phyloP scores from a whole-genome alignment of 441 rosid genomes.

The Flueggea neowawraea region DNA sequence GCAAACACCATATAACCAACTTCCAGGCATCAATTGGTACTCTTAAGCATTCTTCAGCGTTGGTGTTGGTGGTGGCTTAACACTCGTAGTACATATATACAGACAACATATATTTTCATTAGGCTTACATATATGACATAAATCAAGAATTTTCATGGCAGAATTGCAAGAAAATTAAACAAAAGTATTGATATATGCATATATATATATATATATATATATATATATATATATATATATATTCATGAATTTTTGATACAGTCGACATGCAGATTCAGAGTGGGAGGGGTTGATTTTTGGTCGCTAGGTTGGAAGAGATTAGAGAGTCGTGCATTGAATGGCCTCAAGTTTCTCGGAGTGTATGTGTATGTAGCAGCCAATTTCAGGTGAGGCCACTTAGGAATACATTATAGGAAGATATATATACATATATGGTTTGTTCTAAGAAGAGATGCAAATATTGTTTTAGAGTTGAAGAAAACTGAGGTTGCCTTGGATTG shows the following conservation, averaged over 20 bases:
- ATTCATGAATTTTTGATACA: slow-evolving; percentile 6
- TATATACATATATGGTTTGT: neutral
- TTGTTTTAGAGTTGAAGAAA: too few relatives aligned
- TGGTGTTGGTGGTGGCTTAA: neutral
- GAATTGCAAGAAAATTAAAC: neutral
- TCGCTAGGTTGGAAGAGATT: slow-evolving; percentile 5
- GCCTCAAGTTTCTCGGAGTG: slow-evolving; percentile 15
- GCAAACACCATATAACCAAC: slow-evolving; percentile 45
- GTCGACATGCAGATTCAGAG: neutral
- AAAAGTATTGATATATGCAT: slow-evolving; percentile 2
- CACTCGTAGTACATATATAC: too few relatives aligned
- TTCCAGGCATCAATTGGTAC: slow-evolving; percentile 71
- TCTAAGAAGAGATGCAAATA: neutral
- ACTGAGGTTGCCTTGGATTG: too few relatives aligned
- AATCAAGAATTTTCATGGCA: neutral
- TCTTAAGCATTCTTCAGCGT: slow-evolving; percentile 16
- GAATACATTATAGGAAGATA: slow-evolving; percentile 7
- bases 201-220: too few relatives aligned
- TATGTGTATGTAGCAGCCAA: slow-evolving; percentile 12
- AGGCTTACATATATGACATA: neutral
- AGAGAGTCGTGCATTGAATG: slow-evolving; percentile 3
- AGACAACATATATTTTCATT: too few relatives aligned
- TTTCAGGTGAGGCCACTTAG: slow-evolving; percentile 25
- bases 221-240: too few relatives aligned
- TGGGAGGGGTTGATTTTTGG: slow-evolving; percentile 25